Evolutionary conservation across 805 yeast species (phyloP).

Genomic region (Cyberlindnera euphorbiae): DNA sequence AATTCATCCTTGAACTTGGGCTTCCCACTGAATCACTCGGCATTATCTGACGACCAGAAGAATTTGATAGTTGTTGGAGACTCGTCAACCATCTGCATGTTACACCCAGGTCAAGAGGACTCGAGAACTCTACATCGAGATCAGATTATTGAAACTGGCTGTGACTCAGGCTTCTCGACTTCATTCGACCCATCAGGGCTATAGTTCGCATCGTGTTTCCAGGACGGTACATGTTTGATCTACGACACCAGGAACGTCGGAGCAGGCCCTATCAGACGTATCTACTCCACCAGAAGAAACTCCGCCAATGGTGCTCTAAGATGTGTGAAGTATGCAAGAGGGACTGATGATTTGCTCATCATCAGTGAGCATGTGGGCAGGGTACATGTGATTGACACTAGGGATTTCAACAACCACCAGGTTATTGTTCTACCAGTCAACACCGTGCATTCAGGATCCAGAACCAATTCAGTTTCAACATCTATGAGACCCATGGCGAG

Average conservation of each 20-base stretch:
- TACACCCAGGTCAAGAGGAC: conserved; percentile 33
- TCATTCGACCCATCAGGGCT: conserved; percentile 72
- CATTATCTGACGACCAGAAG: conserved; percentile 57
- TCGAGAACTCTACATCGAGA: conserved; percentile 27
- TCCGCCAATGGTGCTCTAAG: conserved; percentile 62
- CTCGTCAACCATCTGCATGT: conserved; percentile 56
- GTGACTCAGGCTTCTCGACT: conserved; percentile 82
- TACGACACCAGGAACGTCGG: conserved; percentile 68
- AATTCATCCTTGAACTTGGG: conserved; percentile 44
- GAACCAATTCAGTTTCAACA: conserved; percentile 7
- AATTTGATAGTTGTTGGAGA: conserved; percentile 74
- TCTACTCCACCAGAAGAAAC: conserved; percentile 56
- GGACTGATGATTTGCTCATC: conserved; percentile 70
- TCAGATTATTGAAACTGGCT: conserved; percentile 46
- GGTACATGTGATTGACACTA: conserved; percentile 77
- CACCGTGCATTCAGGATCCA: conserved; percentile 8
- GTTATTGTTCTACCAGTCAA: conserved; percentile 60
- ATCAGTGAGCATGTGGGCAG: conserved; percentile 83
- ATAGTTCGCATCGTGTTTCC: conserved; percentile 75
- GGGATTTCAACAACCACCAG: conserved; percentile 70
- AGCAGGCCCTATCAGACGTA: conserved; percentile 44
- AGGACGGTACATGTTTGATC: conserved; percentile 74
- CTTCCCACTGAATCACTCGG: conserved; percentile 72
- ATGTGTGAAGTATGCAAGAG: conserved; percentile 54
- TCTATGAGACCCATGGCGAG: neutral